Conservation (phyloP, 2,329 filamentous ascomycete genomes). For the Colletotrichum karsti region DNA sequence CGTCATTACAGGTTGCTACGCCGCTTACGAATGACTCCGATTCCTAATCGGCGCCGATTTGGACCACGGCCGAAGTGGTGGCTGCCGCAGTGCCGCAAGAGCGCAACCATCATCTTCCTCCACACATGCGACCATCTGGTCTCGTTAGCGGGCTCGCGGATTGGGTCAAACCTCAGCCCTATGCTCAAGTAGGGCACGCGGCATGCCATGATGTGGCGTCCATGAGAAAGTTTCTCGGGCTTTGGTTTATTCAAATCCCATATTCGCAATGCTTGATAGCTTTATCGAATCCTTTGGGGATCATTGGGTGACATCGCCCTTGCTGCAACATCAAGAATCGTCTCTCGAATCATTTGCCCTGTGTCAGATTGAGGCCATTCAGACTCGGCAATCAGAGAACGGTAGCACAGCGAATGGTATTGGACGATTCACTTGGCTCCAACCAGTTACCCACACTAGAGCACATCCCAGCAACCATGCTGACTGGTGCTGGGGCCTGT, state of each 20-base stretch:
- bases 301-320: not conserved
- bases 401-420: not conserved
- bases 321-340: not conserved
- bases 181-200: not conserved
- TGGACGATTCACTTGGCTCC: not conserved
- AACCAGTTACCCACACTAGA: not conserved
- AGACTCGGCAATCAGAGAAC: not conserved
- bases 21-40: not conserved
- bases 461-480: slow-evolving; percentile 5
- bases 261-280: not conserved
- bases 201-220: not conserved
- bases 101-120: not conserved
- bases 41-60: not conserved
- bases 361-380: slow-evolving; percentile 8
- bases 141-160: not conserved
- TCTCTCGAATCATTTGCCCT: not conserved
- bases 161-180: slow-evolving; percentile 19
- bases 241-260: not conserved
- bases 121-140: not conserved
- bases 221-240: not conserved
- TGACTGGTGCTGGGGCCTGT: not conserved
- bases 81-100: not conserved
- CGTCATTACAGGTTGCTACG: not conserved
- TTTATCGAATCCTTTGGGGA: not conserved
- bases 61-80: not conserved